phyloP scores from a whole-genome alignment of 345 rosid genomes.

The Punica granatum region DNA sequence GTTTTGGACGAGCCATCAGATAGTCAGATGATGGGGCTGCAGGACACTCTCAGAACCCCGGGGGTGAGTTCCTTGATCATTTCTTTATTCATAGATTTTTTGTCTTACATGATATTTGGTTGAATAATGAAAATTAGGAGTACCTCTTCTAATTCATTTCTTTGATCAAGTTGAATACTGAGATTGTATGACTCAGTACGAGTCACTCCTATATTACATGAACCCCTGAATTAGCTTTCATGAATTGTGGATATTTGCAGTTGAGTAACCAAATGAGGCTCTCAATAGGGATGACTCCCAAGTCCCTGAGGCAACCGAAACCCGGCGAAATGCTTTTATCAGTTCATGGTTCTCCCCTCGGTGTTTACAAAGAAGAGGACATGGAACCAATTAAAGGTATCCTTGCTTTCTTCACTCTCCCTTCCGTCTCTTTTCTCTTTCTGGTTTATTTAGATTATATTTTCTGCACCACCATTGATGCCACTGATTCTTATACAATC shows the following conservation, averaged over 20 bases:
- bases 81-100: not conserved
- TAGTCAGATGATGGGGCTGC: slow-evolving; percentile 33
- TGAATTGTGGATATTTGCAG: slow-evolving; percentile 23
- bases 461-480: not conserved
- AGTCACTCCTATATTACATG: not conserved
- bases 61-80: slow-evolving; percentile 42
- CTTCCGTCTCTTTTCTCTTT: not conserved
- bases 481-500: too few relatives aligned
- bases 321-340: slow-evolving; percentile 90
- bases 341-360: slow-evolving; percentile 88
- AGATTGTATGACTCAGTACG: not conserved
- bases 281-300: slow-evolving; percentile 93
- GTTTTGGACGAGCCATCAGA: slow-evolving; percentile 51
- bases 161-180: not conserved
- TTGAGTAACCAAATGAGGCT: slow-evolving; percentile 54
- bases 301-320: slow-evolving; percentile 69
- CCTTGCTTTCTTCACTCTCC: slow-evolving; percentile 4
- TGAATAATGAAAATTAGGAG: not conserved
- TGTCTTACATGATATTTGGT: not conserved
- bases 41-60: slow-evolving; percentile 63
- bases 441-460: slow-evolving; percentile 2
- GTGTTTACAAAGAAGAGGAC: slow-evolving; percentile 75
- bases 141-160: not conserved
- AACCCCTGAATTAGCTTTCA: not conserved
- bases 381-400: slow-evolving; percentile 87